A percentile compares a stretch with the other conserved stretches of the same genome.
phyloP scores from a whole-genome alignment of 2,329 filamentous ascomycete genomes.

The Fusarium irregulare region DNA sequence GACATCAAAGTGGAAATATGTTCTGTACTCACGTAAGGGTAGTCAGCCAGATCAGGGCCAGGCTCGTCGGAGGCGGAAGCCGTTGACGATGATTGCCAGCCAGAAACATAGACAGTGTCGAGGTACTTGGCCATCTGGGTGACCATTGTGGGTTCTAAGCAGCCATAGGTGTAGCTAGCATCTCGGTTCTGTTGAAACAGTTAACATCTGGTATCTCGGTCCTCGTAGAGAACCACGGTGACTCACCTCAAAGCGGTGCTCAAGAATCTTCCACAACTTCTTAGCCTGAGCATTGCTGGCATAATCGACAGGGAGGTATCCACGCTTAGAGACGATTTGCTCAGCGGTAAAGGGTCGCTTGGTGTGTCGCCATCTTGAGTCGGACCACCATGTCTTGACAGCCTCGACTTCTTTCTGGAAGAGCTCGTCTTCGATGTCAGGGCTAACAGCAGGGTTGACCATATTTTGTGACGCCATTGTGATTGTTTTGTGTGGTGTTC shows the following conservation, averaged over 20 bases:
- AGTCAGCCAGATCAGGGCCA: slow-evolving; percentile 96
- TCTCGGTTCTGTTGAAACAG: slow-evolving; percentile 72
- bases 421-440: slow-evolving; percentile 69
- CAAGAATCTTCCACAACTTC: slow-evolving; percentile 94
- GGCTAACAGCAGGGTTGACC: slow-evolving; percentile 67
- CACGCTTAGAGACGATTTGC: slow-evolving; percentile 95
- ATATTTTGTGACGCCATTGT: slow-evolving; percentile 72
- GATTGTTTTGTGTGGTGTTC: slow-evolving; percentile 10
- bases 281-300: slow-evolving; percentile 89
- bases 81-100: slow-evolving; percentile 98
- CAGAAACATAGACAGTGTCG: slow-evolving; percentile 98
- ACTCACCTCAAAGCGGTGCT: slow-evolving; percentile 83
- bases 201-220: neutral
- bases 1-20: neutral
- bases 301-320: slow-evolving; percentile 90
- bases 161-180: slow-evolving; percentile 95
- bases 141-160: slow-evolving; percentile 96
- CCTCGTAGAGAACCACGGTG: neutral
- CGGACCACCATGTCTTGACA: slow-evolving; percentile 94
- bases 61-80: slow-evolving; percentile 96
- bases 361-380: slow-evolving; percentile 92
- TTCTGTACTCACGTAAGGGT: slow-evolving; percentile 77
- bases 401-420: slow-evolving; percentile 86
- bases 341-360: slow-evolving; percentile 94
- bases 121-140: slow-evolving; percentile 99